phyloP scores from a whole-genome alignment of 2,329 filamentous ascomycete genomes.

The Penicillium brevicompactum region DNA sequence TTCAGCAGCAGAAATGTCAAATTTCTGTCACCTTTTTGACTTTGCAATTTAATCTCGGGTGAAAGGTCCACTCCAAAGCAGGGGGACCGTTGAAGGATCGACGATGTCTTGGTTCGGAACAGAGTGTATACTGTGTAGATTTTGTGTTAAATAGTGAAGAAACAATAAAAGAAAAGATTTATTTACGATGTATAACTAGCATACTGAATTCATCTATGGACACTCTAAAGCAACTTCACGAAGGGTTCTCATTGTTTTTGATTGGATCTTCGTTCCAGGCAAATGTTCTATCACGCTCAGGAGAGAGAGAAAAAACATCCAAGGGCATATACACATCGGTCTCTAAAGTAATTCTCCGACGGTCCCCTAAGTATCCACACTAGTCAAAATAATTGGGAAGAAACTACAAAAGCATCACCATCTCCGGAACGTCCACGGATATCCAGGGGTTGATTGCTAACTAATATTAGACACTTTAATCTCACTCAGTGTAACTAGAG shows the following conservation, averaged over 20 bases:
- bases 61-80: conserved; percentile 1
- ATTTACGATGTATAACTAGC: too few species aligned
- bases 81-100: conserved; percentile 4
- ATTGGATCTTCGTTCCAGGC: not conserved
- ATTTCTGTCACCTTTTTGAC: not conserved
- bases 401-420: not conserved
- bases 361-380: not conserved
- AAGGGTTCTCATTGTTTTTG: not conserved
- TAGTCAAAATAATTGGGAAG: not conserved
- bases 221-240: not conserved
- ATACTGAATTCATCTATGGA: not conserved
- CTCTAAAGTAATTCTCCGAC: not conserved
- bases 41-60: not conserved
- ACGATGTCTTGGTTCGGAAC: not conserved
- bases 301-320: not conserved
- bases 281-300: not conserved
- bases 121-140: not conserved
- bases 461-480: not conserved
- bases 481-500: not conserved
- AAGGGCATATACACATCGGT: too few species aligned
- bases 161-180: too few species aligned
- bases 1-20: not conserved
- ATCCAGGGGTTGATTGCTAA: not conserved
- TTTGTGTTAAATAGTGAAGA: not conserved
- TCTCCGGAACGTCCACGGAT: not conserved